Conservation (phyloP, 352 stramenopile genomes). For the Pythium oligandrum region DNA sequence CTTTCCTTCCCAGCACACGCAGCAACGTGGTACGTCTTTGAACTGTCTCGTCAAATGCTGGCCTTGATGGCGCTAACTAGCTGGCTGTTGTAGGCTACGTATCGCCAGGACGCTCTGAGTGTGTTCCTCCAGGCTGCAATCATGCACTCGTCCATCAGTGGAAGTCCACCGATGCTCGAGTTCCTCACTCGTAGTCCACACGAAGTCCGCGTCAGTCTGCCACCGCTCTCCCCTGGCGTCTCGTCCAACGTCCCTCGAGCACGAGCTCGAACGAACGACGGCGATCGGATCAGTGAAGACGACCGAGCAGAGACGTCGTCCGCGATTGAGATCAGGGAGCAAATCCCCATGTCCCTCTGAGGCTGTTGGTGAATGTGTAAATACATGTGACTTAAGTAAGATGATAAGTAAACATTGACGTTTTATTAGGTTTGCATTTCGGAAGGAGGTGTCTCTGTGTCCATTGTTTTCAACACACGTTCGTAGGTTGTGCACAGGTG, state of each 20-base stretch:
- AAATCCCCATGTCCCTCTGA: too few relatives aligned
- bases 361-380: too few relatives aligned
- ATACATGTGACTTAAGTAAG: too few relatives aligned
- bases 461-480: conserved; percentile 28
- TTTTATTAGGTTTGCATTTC: too few relatives aligned
- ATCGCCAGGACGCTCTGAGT: conserved; percentile 72
- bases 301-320: too few relatives aligned
- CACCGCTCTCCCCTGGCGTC: conserved; percentile 49
- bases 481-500: conserved; percentile 86
- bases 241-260: too few relatives aligned
- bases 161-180: conserved; percentile 63
- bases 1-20: conserved; percentile 72
- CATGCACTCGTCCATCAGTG: conserved; percentile 77
- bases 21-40: conserved; percentile 33
- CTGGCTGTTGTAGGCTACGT: conserved; percentile 30
- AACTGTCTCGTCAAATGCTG: neutral
- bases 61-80: neutral
- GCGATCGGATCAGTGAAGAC: too few relatives aligned
- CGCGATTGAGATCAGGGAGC: too few relatives aligned
- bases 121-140: conserved; percentile 74
- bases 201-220: conserved; percentile 77
- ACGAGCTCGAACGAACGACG: too few relatives aligned
- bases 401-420: too few relatives aligned
- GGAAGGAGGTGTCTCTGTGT: too few relatives aligned
- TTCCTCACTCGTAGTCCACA: conserved; percentile 71